Evolutionary conservation across 2,329 filamentous ascomycete species (phyloP), one percentile per base, ranked within the genome.

Genomic region (Coleophoma crateriformis): DNA sequence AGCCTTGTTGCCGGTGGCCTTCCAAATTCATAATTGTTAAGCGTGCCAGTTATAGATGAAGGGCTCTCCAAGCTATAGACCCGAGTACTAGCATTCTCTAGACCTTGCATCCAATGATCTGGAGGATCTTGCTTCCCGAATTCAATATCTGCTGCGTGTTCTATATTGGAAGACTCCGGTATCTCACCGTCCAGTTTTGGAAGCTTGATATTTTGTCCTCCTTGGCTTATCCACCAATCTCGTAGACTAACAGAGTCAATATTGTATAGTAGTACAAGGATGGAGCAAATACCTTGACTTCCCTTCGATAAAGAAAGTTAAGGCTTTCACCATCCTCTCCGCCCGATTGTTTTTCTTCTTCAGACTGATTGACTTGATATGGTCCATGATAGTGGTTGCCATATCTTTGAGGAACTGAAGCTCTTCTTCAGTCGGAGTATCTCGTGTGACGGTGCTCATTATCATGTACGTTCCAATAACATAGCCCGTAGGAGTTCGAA

Each of bases 391-490:
- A 2, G 78, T 73, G 20, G 67, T 67, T 1, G 74, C 68, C 61
- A 83, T 69, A 33, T 78, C 78, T 44, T 76, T 73, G 60, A 85
- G 67, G 43, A 79, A 81, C n/a, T 70, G 67, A 2, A 75, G 53
- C 41, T 79, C 73, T 12, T 69, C 68, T 0, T 65, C 54, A 7
- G 68, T 67, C 13, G 85, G 58, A 0, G 75, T 76, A 39, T 73
- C 56, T n/a, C 78, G 74, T 0, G 77, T 74, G 12, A 68, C 68
- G 33, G 76, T 73, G 53, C 84, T 80, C 2, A 81, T 65, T 2
- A 84, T 72, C 47, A 76, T 77, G 49, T 81, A 78, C n/a, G 74
- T 75, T 17, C 82, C 82, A 47, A 86, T 78, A 47, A 73, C 74
- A n/a, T 27, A 13, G 27, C 15, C 15, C 3, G 8, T 11, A 3